A percentile compares a stretch with the other conserved stretches of the same genome.
phyloP scores from a whole-genome alignment of 306 rosid genomes.

The Boehmeria nivea region DNA sequence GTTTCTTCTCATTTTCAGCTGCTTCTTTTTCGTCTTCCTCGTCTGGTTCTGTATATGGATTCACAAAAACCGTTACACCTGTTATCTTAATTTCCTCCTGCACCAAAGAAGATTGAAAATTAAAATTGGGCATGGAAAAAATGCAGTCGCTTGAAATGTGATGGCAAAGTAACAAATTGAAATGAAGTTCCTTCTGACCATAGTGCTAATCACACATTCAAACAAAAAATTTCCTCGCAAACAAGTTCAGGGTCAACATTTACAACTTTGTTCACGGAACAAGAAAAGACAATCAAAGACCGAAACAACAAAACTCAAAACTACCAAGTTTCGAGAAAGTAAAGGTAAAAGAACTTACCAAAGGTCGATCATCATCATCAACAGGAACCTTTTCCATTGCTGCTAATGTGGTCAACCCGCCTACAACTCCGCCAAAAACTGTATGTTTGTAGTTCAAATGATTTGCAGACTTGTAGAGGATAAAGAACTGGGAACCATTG shows the following conservation, averaged over 20 bases:
- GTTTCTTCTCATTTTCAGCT: conserved; percentile 50
- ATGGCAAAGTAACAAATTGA: no score
- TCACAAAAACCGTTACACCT: conserved; percentile 64
- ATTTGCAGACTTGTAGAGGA: conserved; percentile 86
- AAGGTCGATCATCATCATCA: conserved; percentile 80
- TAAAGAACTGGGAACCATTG: conserved; percentile 95
- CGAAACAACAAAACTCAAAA: not conserved
- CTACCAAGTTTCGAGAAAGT: not conserved
- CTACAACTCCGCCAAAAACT: conserved; percentile 87
- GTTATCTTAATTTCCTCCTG: conserved; percentile 97
- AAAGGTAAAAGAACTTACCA: conserved; percentile 40
- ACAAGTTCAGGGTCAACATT: no score
- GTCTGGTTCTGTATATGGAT: conserved; percentile 88
- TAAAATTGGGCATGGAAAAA: conserved; percentile 13
- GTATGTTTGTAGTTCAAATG: conserved; percentile 95
- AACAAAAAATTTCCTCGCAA: no score
- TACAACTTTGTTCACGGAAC: no score
- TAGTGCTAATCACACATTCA: no score
- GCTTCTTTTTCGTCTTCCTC: conserved; percentile 70
- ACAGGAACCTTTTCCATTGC: conserved; percentile 89
- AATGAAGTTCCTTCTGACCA: no score
- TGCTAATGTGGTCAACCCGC: conserved; percentile 85
- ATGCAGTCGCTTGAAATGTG: not conserved
- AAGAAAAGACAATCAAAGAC: not conserved
- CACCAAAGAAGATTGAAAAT: no score